These are phyloP conservation scores for Corylus avellana DNA, from an alignment of 306 rosid species.

Conservation along the genomic window DNA sequence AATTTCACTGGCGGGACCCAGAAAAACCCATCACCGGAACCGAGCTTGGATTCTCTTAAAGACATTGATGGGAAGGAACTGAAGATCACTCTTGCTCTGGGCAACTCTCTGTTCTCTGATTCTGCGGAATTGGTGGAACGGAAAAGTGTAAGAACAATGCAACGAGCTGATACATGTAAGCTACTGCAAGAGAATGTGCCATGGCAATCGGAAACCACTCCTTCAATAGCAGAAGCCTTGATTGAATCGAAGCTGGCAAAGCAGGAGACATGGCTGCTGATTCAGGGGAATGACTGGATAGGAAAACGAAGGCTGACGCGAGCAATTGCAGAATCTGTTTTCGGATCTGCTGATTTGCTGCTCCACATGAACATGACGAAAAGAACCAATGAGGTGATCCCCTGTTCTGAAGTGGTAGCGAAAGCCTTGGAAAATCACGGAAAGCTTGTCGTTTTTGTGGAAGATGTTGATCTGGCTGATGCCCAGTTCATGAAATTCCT, in stretches of 20 bases:
- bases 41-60: constrained; percentile 55
- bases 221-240: constrained; percentile 71
- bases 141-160: constrained; percentile 43
- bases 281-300: constrained; percentile 70
- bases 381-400: constrained; percentile 30
- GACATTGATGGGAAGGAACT: constrained; percentile 63
- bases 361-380: constrained; percentile 54
- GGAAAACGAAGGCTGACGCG: constrained; percentile 78
- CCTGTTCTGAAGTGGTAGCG: constrained; percentile 36
- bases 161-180: constrained; percentile 58
- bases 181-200: constrained; percentile 87
- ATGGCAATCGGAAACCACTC: constrained; percentile 81
- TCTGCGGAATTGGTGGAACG: constrained; percentile 44
- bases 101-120: constrained; percentile 59
- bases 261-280: constrained; percentile 63
- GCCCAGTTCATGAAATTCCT: constrained; percentile 60
- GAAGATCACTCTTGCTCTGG: constrained; percentile 80
- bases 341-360: constrained; percentile 62
- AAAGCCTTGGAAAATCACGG: constrained; percentile 55
- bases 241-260: constrained; percentile 47
- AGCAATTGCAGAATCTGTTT: constrained; percentile 69
- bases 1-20: constrained; percentile 52
- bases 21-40: constrained; percentile 40
- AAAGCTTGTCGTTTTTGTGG: constrained; percentile 66
- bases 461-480: constrained; percentile 69